Evolutionary conservation across 2,329 filamentous ascomycete species (phyloP).

Genomic region (Epichloe amarillans): DNA sequence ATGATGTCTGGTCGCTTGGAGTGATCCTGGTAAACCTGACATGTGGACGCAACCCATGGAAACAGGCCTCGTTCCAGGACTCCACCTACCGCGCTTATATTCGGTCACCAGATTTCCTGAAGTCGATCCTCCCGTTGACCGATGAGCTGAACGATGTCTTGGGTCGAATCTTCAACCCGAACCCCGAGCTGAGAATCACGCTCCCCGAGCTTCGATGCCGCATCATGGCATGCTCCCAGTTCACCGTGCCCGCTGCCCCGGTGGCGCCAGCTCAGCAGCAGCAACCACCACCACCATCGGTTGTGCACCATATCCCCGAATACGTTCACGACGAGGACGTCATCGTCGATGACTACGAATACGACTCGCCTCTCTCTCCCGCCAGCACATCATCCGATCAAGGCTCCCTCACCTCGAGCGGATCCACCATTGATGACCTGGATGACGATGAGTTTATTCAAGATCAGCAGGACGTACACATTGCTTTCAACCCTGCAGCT

Average conservation of each 20-base stretch:
- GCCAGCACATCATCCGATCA: slow-evolving; percentile 37
- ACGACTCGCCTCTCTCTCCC: slow-evolving; percentile 36
- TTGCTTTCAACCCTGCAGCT: slow-evolving; percentile 28
- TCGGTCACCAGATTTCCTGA: slow-evolving; percentile 73
- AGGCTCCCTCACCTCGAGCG: slow-evolving; percentile 41
- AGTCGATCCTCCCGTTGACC: slow-evolving; percentile 84
- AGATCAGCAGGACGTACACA: slow-evolving; percentile 27
- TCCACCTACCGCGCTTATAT: slow-evolving; percentile 88
- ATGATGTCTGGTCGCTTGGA: slow-evolving; percentile 96
- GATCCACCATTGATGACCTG: slow-evolving; percentile 37
- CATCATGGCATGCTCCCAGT: slow-evolving; percentile 63
- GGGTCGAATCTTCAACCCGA: slow-evolving; percentile 72
- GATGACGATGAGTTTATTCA: slow-evolving; percentile 35
- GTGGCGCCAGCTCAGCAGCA: slow-evolving; percentile 19
- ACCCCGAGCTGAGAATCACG: slow-evolving; percentile 71
- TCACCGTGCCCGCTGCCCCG: slow-evolving; percentile 41
- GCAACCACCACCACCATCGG: slow-evolving; percentile 23
- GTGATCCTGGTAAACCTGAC: slow-evolving; percentile 96
- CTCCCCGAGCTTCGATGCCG: slow-evolving; percentile 65
- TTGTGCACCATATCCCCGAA: slow-evolving; percentile 27
- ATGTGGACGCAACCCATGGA: slow-evolving; percentile 98
- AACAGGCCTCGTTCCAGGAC: slow-evolving; percentile 85
- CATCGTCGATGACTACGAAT: slow-evolving; percentile 29
- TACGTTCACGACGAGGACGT: slow-evolving; percentile 37
- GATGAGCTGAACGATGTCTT: slow-evolving; percentile 82